Evolutionary conservation across 176 grass and related monocot species (phyloP), one percentile per base, ranked within the genome.

Genomic region (Neostapfia colusana): DNA sequence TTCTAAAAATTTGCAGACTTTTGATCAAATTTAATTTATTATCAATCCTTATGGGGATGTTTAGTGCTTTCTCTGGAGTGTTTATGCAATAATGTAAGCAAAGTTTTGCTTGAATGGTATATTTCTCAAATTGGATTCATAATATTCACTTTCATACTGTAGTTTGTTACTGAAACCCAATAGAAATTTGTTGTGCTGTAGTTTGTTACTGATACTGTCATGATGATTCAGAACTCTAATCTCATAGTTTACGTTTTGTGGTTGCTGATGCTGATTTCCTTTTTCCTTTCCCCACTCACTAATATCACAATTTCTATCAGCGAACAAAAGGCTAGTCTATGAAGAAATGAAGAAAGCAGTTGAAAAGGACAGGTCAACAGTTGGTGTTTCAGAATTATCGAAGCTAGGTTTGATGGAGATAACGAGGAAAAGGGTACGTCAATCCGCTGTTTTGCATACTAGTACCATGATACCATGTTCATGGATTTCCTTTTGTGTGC

Each of bases 331-430:
- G 75, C 65, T 91, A 78, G 82, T 97, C 11, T 90, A 86, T 85
- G 86, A 97, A 82, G 91, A 93, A 91, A 93, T 97, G 91, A 84
- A 87, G 78, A 93, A 88, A 78, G 84, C 88, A 85, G 86, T 91
- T 60, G 89, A 97, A 72, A 88, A 83, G 71, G 95, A 97, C 73
- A 78, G 95, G 17, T 97, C 94, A 48, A 89, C 82, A 8, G 95
- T 97, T 35, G 79, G 85, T 81, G 95, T 97, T 84, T 89, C 84
- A 69, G 95, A 97, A 79, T 64, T 93, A 20, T 97, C 95, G 75
- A 89, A 90, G 83, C 87, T 92, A 60, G 89, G 95, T 48, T 89
- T 97, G 82, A 97, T 97, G 91, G 91, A 91, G 77, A 88, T 97
- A 81, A 91, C 95, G 70, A 97, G 95, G 80, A 93, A 92, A 89